Evolutionary conservation across 192 early-diverging fungal species (phyloP).

Genomic region (Gonapodya sp.): DNA sequence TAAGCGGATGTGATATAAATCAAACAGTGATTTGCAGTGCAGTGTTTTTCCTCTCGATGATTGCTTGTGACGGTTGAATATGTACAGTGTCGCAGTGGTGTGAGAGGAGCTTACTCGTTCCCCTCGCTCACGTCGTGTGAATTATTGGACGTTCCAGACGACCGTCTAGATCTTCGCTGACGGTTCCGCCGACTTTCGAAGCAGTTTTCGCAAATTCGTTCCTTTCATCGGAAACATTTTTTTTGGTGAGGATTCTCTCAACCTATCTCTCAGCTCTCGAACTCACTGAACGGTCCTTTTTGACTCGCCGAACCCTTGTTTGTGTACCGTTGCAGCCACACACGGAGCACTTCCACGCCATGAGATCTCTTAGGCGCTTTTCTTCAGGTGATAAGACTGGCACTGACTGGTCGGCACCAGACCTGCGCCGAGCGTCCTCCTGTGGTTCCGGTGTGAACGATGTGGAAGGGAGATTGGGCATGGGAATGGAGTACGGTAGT

Average conservation of each 20-base stretch:
- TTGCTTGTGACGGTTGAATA: too few species aligned
- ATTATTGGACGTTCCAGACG: not conserved
- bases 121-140: not conserved
- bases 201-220: not conserved
- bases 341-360: not conserved
- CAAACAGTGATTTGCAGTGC: too few species aligned
- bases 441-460: not conserved
- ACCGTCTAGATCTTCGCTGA: not conserved
- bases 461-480: not conserved
- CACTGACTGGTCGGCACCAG: not conserved
- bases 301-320: not conserved
- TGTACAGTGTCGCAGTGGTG: too few species aligned
- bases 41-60: too few species aligned
- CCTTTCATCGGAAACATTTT: not conserved
- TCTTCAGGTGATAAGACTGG: not conserved
- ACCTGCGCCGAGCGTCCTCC: not conserved
- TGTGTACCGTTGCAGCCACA: not conserved
- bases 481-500: not conserved
- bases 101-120: too few species aligned
- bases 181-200: not conserved
- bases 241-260: too few species aligned
- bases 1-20: too few species aligned
- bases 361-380: not conserved
- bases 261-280: too few species aligned
- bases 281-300: not conserved